A percentile compares a stretch with the other conserved stretches of the same genome.
Evolutionary conservation across 2,329 filamentous ascomycete genomes (phyloP).

Genomic region (Paraconiothyrium brasiliense): DNA sequence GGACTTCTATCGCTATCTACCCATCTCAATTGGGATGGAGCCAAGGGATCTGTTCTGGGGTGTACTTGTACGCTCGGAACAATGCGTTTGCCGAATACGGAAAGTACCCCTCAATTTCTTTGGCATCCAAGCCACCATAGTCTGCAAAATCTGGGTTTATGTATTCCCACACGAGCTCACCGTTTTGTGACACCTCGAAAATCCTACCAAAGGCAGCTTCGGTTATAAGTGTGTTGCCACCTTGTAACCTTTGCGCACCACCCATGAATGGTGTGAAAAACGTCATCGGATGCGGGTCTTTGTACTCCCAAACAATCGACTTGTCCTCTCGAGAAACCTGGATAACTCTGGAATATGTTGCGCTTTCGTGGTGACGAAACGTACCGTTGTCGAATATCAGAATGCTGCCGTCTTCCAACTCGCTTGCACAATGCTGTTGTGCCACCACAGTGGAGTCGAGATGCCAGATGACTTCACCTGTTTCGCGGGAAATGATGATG

Average conservation of each 20-base stretch:
- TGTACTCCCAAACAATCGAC: conserved; percentile 57
- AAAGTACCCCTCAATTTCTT: conserved; percentile 53
- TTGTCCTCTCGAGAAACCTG: conserved; percentile 52
- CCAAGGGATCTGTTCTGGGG: conserved; percentile 54
- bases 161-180: conserved; percentile 57
- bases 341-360: conserved; percentile 56
- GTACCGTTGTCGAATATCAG: conserved; percentile 60
- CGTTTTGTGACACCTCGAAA: conserved; percentile 56
- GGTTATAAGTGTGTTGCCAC: conserved; percentile 56
- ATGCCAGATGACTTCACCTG: conserved; percentile 55
- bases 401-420: conserved; percentile 54
- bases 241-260: conserved; percentile 53
- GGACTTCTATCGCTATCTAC: background rate
- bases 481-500: conserved; percentile 53
- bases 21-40: conserved; percentile 19
- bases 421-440: conserved; percentile 57
- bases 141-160: conserved; percentile 54
- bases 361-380: conserved; percentile 52
- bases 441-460: conserved; percentile 52
- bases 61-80: conserved; percentile 58
- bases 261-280: conserved; percentile 62
- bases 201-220: conserved; percentile 57
- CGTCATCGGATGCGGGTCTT: conserved; percentile 50
- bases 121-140: conserved; percentile 46
- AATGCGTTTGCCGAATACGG: conserved; percentile 55